Conservation (phyloP, 192 early-diverging fungal genomes). For the Coemansia sp. region DNA sequence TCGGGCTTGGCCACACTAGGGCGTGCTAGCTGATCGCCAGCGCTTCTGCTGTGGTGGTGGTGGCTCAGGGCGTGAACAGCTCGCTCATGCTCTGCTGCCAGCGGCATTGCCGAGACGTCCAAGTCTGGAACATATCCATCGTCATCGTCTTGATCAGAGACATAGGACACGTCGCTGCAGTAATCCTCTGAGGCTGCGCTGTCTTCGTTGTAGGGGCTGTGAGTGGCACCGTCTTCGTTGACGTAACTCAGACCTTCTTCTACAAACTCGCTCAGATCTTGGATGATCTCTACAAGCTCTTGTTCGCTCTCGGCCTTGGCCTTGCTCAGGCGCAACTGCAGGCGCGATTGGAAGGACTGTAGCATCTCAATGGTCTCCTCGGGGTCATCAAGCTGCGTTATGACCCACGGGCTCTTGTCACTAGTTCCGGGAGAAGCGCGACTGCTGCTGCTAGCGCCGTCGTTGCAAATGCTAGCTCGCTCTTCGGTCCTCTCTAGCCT, state of each 20-base stretch:
- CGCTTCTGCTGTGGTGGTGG: background rate
- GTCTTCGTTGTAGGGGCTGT: conserved; percentile 1
- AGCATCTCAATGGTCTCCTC: conserved; percentile 27
- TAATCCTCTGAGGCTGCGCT: background rate
- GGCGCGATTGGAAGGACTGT: conserved; percentile 24
- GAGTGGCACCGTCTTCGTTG: conserved; percentile 28
- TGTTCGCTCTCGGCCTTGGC: conserved; percentile 45
- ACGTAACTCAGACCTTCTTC: conserved; percentile 52
- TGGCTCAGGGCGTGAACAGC: background rate
- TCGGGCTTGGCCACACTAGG: background rate
- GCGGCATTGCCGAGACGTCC: conserved; percentile 4
- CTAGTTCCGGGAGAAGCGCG: background rate
- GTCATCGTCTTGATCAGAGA: conserved; percentile 9
- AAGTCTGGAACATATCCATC: conserved; percentile 17
- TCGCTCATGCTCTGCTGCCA: conserved; percentile 9
- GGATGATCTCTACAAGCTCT: conserved; percentile 44
- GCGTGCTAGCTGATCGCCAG: background rate
- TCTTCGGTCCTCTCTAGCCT: background rate
- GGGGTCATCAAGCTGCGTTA: conserved; percentile 23
- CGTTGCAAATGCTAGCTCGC: background rate
- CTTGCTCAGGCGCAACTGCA: conserved; percentile 25
- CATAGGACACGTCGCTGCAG: conserved; percentile 11
- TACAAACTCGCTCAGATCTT: conserved; percentile 44
- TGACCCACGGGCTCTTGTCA: conserved; percentile 19
- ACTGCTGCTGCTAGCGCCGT: background rate